Percentiles rank a stretch among this genome's conserved stretches.
Evolutionary conservation across 2,329 filamentous ascomycete genomes (phyloP).

Genomic region (Phyllosticta citrichinensis): DNA sequence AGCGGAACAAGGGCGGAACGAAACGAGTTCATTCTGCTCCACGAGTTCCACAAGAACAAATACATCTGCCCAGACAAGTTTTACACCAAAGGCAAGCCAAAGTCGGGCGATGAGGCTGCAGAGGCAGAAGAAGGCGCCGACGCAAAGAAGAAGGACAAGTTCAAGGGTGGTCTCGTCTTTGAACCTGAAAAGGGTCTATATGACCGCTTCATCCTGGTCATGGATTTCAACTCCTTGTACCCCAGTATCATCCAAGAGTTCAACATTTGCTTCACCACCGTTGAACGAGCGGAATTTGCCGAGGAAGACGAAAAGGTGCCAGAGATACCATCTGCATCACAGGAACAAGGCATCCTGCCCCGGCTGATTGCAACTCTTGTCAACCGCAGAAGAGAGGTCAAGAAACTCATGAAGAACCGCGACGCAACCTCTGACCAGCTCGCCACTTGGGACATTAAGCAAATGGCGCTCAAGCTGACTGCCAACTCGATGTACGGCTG

Average conservation of each 20-base stretch:
- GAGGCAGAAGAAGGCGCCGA: slow-evolving; percentile 59
- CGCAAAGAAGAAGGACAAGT: slow-evolving; percentile 97
- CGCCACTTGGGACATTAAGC: slow-evolving; percentile 96
- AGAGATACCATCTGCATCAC: slow-evolving; percentile 63
- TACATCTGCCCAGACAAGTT: slow-evolving; percentile 98
- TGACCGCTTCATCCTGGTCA: slow-evolving; percentile 95
- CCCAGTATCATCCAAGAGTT: slow-evolving; percentile 98
- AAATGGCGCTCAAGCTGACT: slow-evolving; percentile 90
- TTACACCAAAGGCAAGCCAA: slow-evolving; percentile 63
- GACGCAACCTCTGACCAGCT: slow-evolving; percentile 75
- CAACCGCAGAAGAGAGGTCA: slow-evolving; percentile 79
- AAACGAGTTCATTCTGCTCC: slow-evolving; percentile 97
- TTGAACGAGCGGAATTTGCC: slow-evolving; percentile 65
- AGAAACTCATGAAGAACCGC: slow-evolving; percentile 94
- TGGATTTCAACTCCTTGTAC: slow-evolving; percentile 99
- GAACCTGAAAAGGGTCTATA: slow-evolving; percentile 96
- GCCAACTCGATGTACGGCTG: slow-evolving; percentile 99
- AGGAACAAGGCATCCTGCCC: slow-evolving; percentile 77
- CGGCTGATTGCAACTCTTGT: slow-evolving; percentile 88
- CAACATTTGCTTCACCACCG: slow-evolving; percentile 98
- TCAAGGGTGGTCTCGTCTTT: slow-evolving; percentile 95
- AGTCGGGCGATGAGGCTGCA: slow-evolving; percentile 60
- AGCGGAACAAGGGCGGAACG: slow-evolving; percentile 94
- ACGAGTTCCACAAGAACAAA: slow-evolving; percentile 93
- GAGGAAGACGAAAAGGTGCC: slow-evolving; percentile 83